Evolutionary conservation across 2,329 filamentous ascomycete genomes (phyloP).

Genomic region (Paracoccidioides lutzii): DNA sequence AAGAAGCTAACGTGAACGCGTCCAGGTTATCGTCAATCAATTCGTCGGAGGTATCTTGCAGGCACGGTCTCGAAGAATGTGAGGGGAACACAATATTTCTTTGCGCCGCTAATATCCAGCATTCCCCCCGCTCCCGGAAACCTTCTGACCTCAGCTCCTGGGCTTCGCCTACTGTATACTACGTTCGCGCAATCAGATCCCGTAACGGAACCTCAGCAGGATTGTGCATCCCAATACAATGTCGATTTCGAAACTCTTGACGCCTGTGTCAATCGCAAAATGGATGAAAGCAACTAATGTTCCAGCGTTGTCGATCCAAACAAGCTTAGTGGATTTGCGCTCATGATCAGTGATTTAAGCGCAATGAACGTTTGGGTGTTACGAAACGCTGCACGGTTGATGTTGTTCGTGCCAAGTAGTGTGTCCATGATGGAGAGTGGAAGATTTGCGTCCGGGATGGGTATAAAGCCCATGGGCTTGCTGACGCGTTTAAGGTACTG

Average conservation of each 20-base stretch:
- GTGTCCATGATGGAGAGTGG: constrained; percentile 71
- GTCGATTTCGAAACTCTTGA: constrained; percentile 74
- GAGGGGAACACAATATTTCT: constrained; percentile 91
- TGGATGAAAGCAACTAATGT: constrained; percentile 56
- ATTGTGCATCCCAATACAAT: constrained; percentile 83
- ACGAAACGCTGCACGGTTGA: constrained; percentile 67
- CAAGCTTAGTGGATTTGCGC: constrained; percentile 40
- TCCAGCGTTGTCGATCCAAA: constrained; percentile 29
- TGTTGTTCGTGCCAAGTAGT: constrained; percentile 67
- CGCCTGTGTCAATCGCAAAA: constrained; percentile 63
- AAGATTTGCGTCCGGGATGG: constrained; percentile 57
- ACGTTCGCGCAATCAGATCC: constrained; percentile 62
- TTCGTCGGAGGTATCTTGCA: constrained; percentile 76
- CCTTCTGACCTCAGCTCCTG: constrained; percentile 61
- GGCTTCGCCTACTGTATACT: constrained; percentile 89
- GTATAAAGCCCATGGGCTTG: constrained; percentile 46
- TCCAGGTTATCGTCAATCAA: constrained; percentile 45
- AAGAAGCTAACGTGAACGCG: not conserved
- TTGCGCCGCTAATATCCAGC: constrained; percentile 61
- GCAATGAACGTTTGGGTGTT: constrained; percentile 47
- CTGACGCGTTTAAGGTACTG: constrained; percentile 62
- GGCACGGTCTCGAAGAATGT: constrained; percentile 79
- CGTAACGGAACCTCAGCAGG: constrained; percentile 59
- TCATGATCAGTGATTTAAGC: constrained; percentile 37
- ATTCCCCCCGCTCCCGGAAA: constrained; percentile 41